phyloP scores from a whole-genome alignment of 2,329 filamentous ascomycete genomes.

The Pestalotiopsis sp. region DNA sequence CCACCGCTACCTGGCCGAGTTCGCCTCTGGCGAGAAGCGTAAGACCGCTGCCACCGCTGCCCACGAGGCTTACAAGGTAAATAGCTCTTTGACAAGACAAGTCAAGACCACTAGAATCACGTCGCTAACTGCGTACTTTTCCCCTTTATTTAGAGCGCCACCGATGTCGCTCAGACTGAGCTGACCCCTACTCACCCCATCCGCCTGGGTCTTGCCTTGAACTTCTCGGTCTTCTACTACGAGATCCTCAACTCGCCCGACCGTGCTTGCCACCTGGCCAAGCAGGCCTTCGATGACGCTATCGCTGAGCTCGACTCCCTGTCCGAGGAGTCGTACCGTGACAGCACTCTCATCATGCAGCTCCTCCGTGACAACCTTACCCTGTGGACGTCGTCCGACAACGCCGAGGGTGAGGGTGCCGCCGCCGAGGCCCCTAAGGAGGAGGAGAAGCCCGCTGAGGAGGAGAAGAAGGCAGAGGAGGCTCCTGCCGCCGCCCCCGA shows the following conservation, averaged over 20 bases:
- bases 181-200: slow-evolving; percentile 97
- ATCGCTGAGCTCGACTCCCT: slow-evolving; percentile 98
- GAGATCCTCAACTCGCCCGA: slow-evolving; percentile 98
- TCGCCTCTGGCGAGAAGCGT: slow-evolving; percentile 89
- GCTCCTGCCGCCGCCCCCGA: slow-evolving; percentile 48
- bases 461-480: slow-evolving; percentile 62
- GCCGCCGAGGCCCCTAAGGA: slow-evolving; percentile 61
- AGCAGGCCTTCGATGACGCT: slow-evolving; percentile 98
- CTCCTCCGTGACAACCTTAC: slow-evolving; percentile 97
- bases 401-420: slow-evolving; percentile 73
- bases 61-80: slow-evolving; percentile 97
- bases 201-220: slow-evolving; percentile 93
- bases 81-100: slow-evolving; percentile 23
- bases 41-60: slow-evolving; percentile 85
- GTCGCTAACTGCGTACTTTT: slow-evolving; percentile 5
- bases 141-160: slow-evolving; percentile 72
- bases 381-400: slow-evolving; percentile 95
- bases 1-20: slow-evolving; percentile 94
- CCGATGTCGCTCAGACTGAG: slow-evolving; percentile 97
- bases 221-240: slow-evolving; percentile 99
- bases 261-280: slow-evolving; percentile 96
- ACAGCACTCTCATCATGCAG: slow-evolving; percentile 99
- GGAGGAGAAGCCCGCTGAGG: slow-evolving; percentile 53
- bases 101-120: not conserved
- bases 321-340: slow-evolving; percentile 97